Base-by-base conservation (phyloP, 345 rosid genomes). In the Odontarrhena argentea region DNA sequence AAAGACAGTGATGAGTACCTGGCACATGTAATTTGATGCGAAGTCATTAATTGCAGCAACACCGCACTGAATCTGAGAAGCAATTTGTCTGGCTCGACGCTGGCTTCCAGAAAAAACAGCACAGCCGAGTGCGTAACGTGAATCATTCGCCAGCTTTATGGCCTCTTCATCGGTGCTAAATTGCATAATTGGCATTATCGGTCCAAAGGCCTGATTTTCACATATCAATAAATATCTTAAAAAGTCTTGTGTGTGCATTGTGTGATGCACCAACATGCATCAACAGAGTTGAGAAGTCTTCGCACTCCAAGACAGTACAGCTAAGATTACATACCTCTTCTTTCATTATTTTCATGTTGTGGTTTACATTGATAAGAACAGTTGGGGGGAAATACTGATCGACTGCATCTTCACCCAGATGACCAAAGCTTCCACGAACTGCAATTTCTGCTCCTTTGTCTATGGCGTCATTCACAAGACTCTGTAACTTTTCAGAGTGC, bases 371-470 rank as follows among this genome's bases (percentile, higher is more conserved):
- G 65, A 81, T 81, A 65, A 91, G 78, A 65, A 91, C 88, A 1
- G 99, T 91, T 45, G 99, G 97, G 14, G 97, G 96, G 71, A 87
- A 94, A 67, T 83, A 94, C 59, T 94, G 99, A 78, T 94, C 99
- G 4, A 91, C 97, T 30, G 96, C 96, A 80, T 78, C 97, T 81
- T 84, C 96, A 42, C 84, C 86, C 40, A 94, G 80, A 80, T 84
- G 83, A 79, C 99, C 99, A 66, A 91, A 86, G 82, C 96, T 91
- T 76, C 99, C 99, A 18, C 99, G 88, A 54, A 87, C 91, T 40
- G 80, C 79, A 50, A 91, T 91, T 55, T 83, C 91, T 43, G 96
- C 99, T 75, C 97, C 97, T 78, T 91, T 87, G 68, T 88, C 93
- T 61, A 83, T 49, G 43, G 99, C 97, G 78, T 94, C 97, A 75